These are phyloP conservation scores for Aspergillus intermedius DNA, from an alignment of 2,329 filamentous ascomycete genomes.

Conservation along the genomic window DNA sequence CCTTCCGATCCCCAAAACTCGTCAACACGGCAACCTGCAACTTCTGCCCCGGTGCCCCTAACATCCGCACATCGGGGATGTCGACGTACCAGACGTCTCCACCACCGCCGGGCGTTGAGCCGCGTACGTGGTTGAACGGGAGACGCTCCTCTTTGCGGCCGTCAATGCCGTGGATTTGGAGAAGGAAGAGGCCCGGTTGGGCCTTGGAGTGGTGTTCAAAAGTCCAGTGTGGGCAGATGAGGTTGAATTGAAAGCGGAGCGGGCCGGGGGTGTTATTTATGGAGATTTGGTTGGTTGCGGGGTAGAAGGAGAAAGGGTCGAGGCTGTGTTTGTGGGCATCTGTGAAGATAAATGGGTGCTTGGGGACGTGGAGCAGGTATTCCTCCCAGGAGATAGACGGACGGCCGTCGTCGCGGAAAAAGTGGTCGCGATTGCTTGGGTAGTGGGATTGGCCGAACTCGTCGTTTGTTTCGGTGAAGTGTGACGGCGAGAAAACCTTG, in stretches of 20 bases:
- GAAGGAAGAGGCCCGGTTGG: constrained; percentile 58
- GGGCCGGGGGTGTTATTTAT: constrained; percentile 50
- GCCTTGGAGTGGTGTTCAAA: constrained; percentile 57
- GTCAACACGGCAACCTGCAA: constrained; percentile 60
- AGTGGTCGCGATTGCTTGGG: constrained; percentile 60
- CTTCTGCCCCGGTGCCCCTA: constrained; percentile 64
- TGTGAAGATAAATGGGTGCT: constrained; percentile 43
- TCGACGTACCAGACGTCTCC: constrained; percentile 78
- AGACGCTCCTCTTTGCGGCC: constrained; percentile 62
- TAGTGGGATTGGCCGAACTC: constrained; percentile 77
- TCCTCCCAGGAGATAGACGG: constrained; percentile 65
- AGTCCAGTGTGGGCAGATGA: constrained; percentile 76
- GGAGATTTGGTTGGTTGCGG: constrained; percentile 53
- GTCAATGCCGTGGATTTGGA: constrained; percentile 60
- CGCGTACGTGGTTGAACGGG: constrained; percentile 53
- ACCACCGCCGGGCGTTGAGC: constrained; percentile 49
- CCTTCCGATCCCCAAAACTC: constrained; percentile 43
- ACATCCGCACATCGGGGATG: constrained; percentile 52
- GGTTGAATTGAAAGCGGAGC: constrained; percentile 73
- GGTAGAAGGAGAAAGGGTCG: constrained; percentile 54
- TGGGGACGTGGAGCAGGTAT: constrained; percentile 61
- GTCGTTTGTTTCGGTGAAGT: constrained; percentile 63
- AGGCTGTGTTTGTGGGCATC: constrained; percentile 47
- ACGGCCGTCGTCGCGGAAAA: constrained; percentile 68
- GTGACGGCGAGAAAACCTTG: constrained; percentile 58